A percentile compares a stretch with the other conserved stretches of the same genome.
Conservation (phyloP, 83 land plant genomes). For the Diphasiastrum complanatum region DNA sequence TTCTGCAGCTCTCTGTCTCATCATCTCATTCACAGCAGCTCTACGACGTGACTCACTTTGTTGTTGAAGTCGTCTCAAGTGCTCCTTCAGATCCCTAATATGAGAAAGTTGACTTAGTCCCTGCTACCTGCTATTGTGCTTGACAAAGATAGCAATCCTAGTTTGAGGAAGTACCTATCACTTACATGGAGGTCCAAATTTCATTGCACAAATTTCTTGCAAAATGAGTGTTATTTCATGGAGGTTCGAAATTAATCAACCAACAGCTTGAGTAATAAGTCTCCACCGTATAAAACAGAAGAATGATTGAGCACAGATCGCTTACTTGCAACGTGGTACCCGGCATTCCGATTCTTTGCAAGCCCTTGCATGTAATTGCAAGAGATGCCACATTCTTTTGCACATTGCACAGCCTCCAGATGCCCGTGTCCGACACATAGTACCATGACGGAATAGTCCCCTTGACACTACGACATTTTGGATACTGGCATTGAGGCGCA, state of each 20-base stretch:
- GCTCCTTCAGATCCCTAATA: slow-evolving; percentile 80
- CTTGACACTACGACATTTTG: slow-evolving; percentile 61
- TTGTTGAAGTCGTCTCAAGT: slow-evolving; percentile 69
- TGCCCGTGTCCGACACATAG: slow-evolving; percentile 27
- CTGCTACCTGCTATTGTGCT: background rate
- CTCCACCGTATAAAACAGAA: background rate
- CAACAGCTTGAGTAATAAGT: background rate
- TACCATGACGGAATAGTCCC: slow-evolving; percentile 35
- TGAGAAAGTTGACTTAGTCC: background rate
- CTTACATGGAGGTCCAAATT: background rate
- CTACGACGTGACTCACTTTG: slow-evolving; percentile 84
- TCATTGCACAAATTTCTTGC: background rate
- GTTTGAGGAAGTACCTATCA: background rate
- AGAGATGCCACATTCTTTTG: slow-evolving; percentile 35
- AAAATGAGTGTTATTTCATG: background rate
- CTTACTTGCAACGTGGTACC: slow-evolving; percentile 47
- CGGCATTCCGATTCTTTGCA: slow-evolving; percentile 42
- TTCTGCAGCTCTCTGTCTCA: slow-evolving; percentile 91
- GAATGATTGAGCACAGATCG: slow-evolving; percentile 3
- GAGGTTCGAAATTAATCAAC: background rate
- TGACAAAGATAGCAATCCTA: background rate
- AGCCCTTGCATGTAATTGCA: slow-evolving; percentile 36
- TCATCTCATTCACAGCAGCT: slow-evolving; percentile 95
- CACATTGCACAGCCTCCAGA: slow-evolving; percentile 35
- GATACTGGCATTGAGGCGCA: slow-evolving; percentile 60